A percentile compares a stretch with the other conserved stretches of the same genome.
Conservation (phyloP, 495 filamentous ascomycete species). For the Hyaloscypha hepaticicola region DNA sequence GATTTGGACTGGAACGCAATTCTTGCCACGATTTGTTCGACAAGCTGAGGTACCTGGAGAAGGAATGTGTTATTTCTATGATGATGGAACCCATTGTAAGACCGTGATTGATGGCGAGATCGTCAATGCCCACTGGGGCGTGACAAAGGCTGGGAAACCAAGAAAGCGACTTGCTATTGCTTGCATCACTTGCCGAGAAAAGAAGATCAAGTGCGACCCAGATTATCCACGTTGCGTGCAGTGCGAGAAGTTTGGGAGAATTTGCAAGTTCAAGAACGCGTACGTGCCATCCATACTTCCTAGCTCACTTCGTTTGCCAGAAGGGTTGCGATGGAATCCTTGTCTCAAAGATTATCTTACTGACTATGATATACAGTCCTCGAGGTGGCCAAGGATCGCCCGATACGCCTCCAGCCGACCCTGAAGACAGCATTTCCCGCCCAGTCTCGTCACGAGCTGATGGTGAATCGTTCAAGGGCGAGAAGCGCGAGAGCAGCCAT, state of each 20-base stretch:
- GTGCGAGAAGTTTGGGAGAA: constrained; percentile 82
- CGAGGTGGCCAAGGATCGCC: constrained; percentile 53
- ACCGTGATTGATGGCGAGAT: constrained; percentile 80
- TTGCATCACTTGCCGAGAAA: constrained; percentile 87
- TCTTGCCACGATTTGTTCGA: constrained; percentile 57
- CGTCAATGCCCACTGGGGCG: constrained; percentile 89
- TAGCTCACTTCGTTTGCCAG: background rate
- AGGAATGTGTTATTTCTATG: constrained; percentile 82
- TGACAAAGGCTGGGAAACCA: constrained; percentile 90
- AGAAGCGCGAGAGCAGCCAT: constrained; percentile 23
- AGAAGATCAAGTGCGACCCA: constrained; percentile 96
- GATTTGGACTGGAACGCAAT: constrained; percentile 61
- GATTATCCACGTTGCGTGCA: constrained; percentile 82
- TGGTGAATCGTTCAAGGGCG: constrained; percentile 25
- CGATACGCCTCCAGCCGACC: constrained; percentile 49
- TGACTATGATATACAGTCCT: constrained; percentile 37
- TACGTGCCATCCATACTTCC: constrained; percentile 48
- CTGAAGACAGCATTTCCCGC: constrained; percentile 37
- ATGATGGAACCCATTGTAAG: constrained; percentile 80
- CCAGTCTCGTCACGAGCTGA: constrained; percentile 26
- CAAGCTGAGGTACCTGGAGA: constrained; percentile 69
- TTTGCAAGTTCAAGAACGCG: constrained; percentile 86
- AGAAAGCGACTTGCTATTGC: constrained; percentile 86
- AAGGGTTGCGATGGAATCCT: background rate
- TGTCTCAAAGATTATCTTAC: constrained; percentile 11